Evolutionary conservation across 2,329 filamentous ascomycete species (phyloP).

Genomic region (Clarireedia paspali): DNA sequence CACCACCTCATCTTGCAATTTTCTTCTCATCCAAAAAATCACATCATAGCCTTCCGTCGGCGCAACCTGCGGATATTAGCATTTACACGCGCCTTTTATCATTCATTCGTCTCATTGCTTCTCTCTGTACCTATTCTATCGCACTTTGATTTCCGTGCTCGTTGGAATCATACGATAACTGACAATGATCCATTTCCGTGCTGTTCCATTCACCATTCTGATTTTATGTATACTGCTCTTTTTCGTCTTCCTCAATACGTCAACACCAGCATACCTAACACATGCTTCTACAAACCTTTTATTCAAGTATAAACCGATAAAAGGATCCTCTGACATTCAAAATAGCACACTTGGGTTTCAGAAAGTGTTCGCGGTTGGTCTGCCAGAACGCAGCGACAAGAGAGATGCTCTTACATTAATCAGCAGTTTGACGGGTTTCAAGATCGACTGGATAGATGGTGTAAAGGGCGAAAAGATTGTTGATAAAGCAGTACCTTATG

Average conservation of each 20-base stretch:
- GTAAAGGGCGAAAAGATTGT: constrained; percentile 33
- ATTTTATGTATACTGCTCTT: neutral
- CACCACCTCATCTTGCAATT: no score
- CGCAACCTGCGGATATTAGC: no score
- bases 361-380: constrained; percentile 38
- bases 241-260: constrained; percentile 4
- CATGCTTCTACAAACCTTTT: neutral
- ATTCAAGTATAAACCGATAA: neutral
- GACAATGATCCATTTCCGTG: constrained; percentile 4
- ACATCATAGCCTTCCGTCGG: no score
- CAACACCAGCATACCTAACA: constrained; percentile 2
- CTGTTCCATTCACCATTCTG: neutral
- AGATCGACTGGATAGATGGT: constrained; percentile 38
- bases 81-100: no score
- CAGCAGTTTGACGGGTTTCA: constrained; percentile 35
- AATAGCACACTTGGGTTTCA: constrained; percentile 28
- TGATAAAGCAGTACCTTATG: constrained; percentile 35
- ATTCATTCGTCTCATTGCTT: neutral
- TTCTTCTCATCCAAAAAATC: no score
- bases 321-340: neutral
- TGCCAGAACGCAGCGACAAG: constrained; percentile 41
- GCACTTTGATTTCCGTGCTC: no score
- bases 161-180: neutral
- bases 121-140: neutral
- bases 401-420: constrained; percentile 40